These are phyloP conservation scores for Fraxinus quadrangulata DNA, from an alignment of 257 asterid genomes.

Conservation along the genomic window DNA sequence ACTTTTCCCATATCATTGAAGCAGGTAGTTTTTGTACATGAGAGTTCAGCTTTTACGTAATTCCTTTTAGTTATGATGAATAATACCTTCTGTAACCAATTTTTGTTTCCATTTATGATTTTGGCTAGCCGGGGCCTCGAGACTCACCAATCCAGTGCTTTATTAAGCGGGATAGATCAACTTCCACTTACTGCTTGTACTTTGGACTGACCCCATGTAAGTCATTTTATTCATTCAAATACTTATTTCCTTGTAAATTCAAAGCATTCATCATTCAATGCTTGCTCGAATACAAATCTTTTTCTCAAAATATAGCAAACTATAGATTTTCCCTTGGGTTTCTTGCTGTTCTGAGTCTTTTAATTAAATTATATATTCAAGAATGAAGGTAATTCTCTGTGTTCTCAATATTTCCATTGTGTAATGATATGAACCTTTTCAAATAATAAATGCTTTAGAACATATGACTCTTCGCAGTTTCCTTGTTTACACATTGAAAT, in stretches of 20 bases:
- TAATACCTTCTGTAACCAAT: neutral
- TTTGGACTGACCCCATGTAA: constrained; percentile 88
- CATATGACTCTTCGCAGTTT: neutral
- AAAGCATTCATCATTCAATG: too few species aligned
- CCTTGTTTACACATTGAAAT: neutral
- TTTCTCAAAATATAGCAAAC: too few species aligned
- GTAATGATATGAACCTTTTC: too few species aligned
- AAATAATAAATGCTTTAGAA: too few species aligned
- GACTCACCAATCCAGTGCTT: constrained; percentile 86
- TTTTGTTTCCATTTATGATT: neutral
- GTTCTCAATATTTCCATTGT: too few species aligned
- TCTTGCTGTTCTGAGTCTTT: too few species aligned
- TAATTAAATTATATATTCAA: too few species aligned
- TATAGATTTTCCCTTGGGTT: too few species aligned
- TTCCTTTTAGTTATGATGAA: neutral
- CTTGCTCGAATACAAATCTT: too few species aligned
- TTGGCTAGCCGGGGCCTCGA: constrained; percentile 83
- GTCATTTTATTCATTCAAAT: constrained; percentile 24
- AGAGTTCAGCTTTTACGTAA: constrained; percentile 4
- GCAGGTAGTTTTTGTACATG: constrained; percentile 52
- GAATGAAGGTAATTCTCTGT: too few species aligned
- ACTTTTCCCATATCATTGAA: constrained; percentile 89
- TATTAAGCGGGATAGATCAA: constrained; percentile 79
- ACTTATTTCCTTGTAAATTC: too few species aligned
- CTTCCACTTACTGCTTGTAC: constrained; percentile 65